Evolutionary conservation across 192 early-diverging fungal species (phyloP), one percentile per base, ranked within the genome.

Genomic region (Coemansia sp.): DNA sequence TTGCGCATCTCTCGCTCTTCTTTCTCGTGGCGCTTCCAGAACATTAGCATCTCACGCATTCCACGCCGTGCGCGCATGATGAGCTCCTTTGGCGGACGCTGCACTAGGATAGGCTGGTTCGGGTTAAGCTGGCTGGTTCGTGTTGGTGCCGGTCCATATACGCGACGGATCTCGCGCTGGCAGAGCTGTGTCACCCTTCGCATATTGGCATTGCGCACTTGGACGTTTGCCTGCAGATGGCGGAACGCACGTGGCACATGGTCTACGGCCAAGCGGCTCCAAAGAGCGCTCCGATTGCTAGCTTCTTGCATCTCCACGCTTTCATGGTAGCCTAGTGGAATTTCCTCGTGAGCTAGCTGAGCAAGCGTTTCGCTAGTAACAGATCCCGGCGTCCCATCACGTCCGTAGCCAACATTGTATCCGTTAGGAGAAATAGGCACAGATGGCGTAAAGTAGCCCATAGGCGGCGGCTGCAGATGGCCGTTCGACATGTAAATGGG

Each of bases 21-120:
- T 62, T 87, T 89, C 68, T 96, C 94, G 69, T 96, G 90, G 48
- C 88, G 85, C 65, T 94, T 94, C 94, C 94, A 96, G 66, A 93
- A 94, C 35, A 90, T 52, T n/a, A 93, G 75, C 90, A 94, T 91
- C 74, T 93, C 86, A 64, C 86, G 83, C 83, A 85, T 86, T 39
- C 86, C 86, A 20, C 87, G 84, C n/a, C 86, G 86, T 2, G 89
- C 83, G 59, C 85, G 82, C 20, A 71, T 68, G 34, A 88, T 82
- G 26, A 89, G 70, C 48, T 93, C 92, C 53, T 85, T 87, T 52
- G 79, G 86, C 12, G 79, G 70, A 9, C 71, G 65, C 61, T 53
- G 51, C 29, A 69, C 69, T 29, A 59, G 15, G 8, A 60, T 63
- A 20, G 77, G 72, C 59, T 71, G 72, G 26, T 64, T 39, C 33